Percentiles rank a stretch among this genome's conserved stretches.
Evolutionary conservation across 2,329 filamentous ascomycete genomes (phyloP).

Genomic region (Botrytis elliptica): DNA sequence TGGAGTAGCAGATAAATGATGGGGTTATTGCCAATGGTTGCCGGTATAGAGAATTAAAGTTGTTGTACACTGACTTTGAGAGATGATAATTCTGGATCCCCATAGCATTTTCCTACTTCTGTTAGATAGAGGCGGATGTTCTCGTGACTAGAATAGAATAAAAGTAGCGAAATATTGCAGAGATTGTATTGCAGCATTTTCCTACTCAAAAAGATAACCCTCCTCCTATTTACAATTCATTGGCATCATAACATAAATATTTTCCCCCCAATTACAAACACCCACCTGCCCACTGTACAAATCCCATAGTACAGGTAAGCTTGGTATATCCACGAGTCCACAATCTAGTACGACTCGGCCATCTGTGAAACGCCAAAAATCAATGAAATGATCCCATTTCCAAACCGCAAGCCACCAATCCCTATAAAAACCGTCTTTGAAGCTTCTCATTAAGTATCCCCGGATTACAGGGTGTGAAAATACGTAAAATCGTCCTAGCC

Average conservation of each 20-base stretch:
- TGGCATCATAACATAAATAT: not conserved
- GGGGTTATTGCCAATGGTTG: not conserved
- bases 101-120: fast-evolving
- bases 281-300: not conserved
- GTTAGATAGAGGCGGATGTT: too few relatives aligned
- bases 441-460: not conserved
- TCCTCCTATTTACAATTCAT: not conserved
- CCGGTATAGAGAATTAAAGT: not conserved
- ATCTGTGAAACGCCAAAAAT: not conserved
- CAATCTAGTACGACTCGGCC: not conserved
- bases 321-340: constrained; percentile 6
- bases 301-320: not conserved
- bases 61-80: not conserved
- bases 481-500: not conserved
- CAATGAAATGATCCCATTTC: not conserved
- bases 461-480: not conserved
- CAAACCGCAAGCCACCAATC: not conserved
- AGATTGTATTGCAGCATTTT: not conserved
- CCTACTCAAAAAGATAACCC: not conserved
- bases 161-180: too few relatives aligned
- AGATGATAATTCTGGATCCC: fast-evolving
- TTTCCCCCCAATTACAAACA: not conserved
- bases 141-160: not conserved
- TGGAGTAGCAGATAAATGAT: not conserved
- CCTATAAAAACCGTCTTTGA: too few relatives aligned